Conservation (phyloP, 441 rosid genomes). For the Corymbia calophylla region DNA sequence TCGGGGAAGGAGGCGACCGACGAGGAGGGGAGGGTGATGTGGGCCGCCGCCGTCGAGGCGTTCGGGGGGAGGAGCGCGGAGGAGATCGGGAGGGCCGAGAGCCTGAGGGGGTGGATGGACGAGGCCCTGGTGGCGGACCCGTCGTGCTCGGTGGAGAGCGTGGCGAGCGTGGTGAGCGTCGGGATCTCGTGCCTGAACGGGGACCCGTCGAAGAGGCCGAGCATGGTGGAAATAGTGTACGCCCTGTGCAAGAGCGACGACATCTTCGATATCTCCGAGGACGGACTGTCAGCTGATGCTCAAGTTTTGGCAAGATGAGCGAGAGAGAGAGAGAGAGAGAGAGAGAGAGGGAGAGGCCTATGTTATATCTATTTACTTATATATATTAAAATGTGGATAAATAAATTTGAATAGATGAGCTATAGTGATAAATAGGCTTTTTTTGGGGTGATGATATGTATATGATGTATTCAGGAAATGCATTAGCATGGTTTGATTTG, state of each 20-base stretch:
- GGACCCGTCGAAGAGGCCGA: constrained; percentile 48
- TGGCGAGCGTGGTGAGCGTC: constrained; percentile 33
- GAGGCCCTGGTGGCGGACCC: constrained; percentile 18
- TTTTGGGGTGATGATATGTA: background rate
- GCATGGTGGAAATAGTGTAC: constrained; percentile 65
- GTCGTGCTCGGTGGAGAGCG: constrained; percentile 36
- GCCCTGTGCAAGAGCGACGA: constrained; percentile 50
- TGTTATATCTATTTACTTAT: background rate
- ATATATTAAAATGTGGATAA: background rate
- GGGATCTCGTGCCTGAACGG: constrained; percentile 47
- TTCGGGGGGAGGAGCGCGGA: constrained; percentile 27
- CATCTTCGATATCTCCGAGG: constrained; percentile 34
- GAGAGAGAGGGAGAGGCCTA: background rate
- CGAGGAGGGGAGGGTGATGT: constrained; percentile 37
- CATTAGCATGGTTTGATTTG: background rate
- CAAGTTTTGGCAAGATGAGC: constrained; percentile 28
- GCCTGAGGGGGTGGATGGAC: constrained; percentile 36
- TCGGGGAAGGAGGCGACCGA: constrained; percentile 45
- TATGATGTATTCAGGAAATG: background rate
- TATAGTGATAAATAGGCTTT: background rate
- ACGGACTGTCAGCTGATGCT: constrained; percentile 9
- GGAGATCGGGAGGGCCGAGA: constrained; percentile 14
- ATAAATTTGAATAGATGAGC: background rate
- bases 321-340: background rate
- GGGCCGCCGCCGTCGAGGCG: constrained; percentile 27